Base-by-base conservation (phyloP, 1,139 yeast genomes). In the Debaryomycetaceae sp. region DNA sequence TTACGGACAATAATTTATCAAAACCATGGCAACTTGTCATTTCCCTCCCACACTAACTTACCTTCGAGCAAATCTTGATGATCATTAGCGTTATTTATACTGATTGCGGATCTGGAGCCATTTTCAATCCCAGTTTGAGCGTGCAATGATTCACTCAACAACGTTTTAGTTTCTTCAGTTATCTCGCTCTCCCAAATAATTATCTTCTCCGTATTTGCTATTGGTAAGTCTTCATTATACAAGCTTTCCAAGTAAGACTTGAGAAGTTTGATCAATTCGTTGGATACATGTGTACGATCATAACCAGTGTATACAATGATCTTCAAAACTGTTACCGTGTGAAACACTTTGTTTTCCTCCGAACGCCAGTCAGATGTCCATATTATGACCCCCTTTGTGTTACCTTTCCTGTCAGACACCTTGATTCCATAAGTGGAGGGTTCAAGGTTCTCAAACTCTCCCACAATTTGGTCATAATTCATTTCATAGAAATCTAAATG, bases 21-120 rank as follows among this genome's bases (percentile, higher is more conserved):
- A 46, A 70, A 72, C 78, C 78, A 73, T 4, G 74, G 67, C 38
- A 73, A 51, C 49, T 73, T 73, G 38, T 59, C 67, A 47, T 73
- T 73, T 33, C 64, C 65, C 46, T 67, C 77, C 78, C 78, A 73
- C 17, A 70, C 50, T 13, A 69, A 41, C 1, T 61, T 50, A 2
- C 65, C 70, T 6, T 42, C 41, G 33, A 44, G 40, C 36, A 68
- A 50, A 31, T 49, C 41, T 6, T 49, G 42, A 30, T 68, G 60
- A 11, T 63, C 69, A 1, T 36, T 43, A 1, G 45, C 44, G 31
- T 56, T 49, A 42, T 58, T 54, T 44, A 66, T 52, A 37, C 58
- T 52, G 6, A 67, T 51, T 6, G 76, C 77, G 36, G 74, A 65
- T 37, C 65, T 50, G 5, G 75, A 70, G 1, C 61, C 42, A 43